Evolutionary conservation across 257 asterid species (phyloP).

Genomic region (Thymus mandschuricus): DNA sequence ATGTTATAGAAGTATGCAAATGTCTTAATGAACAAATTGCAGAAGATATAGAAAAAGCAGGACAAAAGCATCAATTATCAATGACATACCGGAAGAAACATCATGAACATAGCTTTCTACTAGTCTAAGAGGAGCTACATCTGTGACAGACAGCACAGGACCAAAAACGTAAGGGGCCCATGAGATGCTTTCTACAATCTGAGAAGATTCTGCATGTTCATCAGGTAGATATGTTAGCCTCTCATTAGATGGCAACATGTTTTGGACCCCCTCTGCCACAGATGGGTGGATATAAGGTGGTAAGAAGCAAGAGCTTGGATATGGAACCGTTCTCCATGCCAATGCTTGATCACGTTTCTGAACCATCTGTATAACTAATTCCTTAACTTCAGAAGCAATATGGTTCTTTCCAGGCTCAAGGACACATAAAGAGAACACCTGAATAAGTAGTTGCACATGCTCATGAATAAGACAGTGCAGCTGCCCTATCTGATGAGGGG

Average conservation of each 20-base stretch:
- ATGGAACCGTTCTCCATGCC: constrained; percentile 64
- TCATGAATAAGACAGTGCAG: constrained; percentile 89
- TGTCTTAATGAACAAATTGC: constrained; percentile 26
- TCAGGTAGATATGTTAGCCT: constrained; percentile 33
- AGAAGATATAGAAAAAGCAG: constrained; percentile 27
- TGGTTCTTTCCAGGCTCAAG: constrained; percentile 74
- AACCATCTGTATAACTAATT: constrained; percentile 63
- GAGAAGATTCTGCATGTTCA: constrained; percentile 44
- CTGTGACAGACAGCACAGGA: constrained; percentile 68
- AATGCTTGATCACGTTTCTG: constrained; percentile 58
- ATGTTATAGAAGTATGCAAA: constrained; percentile 34
- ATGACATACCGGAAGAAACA: constrained; percentile 71
- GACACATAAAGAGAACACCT: constrained; percentile 80
- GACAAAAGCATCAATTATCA: constrained; percentile 24
- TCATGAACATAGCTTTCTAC: constrained; percentile 74
- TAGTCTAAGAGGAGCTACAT: constrained; percentile 90
- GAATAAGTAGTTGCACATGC: constrained; percentile 91
- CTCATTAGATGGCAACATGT: constrained; percentile 40
- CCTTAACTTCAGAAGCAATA: constrained; percentile 66
- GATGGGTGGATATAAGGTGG: constrained; percentile 76
- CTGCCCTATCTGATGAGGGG: constrained; percentile 91
- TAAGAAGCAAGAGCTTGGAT: constrained; percentile 76
- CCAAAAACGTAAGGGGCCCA: constrained; percentile 78
- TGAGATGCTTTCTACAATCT: constrained; percentile 39
- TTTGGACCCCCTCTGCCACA: constrained; percentile 50